Evolutionary conservation across 805 yeast genomes (phyloP).

Genomic region (Saccharomycopsis sp.): DNA sequence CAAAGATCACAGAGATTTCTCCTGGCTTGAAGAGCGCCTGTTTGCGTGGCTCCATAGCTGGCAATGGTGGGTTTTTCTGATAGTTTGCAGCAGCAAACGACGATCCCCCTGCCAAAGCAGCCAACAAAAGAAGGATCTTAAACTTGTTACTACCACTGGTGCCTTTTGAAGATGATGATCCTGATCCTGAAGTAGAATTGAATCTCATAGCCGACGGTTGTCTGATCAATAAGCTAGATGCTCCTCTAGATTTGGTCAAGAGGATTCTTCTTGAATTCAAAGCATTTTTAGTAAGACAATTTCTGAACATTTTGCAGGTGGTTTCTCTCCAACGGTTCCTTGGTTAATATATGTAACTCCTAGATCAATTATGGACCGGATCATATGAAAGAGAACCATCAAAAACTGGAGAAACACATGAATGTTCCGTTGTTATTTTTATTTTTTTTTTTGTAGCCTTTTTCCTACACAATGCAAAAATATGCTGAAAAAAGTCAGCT

Average conservation of each 20-base stretch:
- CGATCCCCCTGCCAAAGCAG: slow-evolving; percentile 14
- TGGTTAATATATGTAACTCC: not conserved
- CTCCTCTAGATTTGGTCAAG: not conserved
- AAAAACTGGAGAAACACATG: not conserved
- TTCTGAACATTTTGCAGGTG: not conserved
- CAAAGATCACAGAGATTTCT: slow-evolving; percentile 77
- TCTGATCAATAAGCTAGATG: not conserved
- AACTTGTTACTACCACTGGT: slow-evolving; percentile 2
- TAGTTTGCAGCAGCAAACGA: slow-evolving; percentile 15
- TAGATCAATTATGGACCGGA: not conserved
- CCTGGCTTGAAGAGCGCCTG: slow-evolving; percentile 48
- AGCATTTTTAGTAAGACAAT: not conserved
- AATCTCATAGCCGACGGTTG: not conserved
- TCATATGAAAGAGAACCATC: too few relatives aligned
- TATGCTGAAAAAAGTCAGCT: not conserved
- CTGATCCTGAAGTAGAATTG: not conserved
- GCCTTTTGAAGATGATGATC: not conserved
- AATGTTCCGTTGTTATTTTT: not conserved
- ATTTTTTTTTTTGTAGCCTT: not conserved
- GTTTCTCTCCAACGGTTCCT: not conserved
- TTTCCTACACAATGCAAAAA: not conserved
- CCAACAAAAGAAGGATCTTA: slow-evolving; percentile 7
- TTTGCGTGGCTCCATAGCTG: slow-evolving; percentile 18
- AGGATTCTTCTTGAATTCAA: not conserved
- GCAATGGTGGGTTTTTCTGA: slow-evolving; percentile 16